Conservation (phyloP, 805 yeast species). For the Diddensiella caesifluorescens region DNA sequence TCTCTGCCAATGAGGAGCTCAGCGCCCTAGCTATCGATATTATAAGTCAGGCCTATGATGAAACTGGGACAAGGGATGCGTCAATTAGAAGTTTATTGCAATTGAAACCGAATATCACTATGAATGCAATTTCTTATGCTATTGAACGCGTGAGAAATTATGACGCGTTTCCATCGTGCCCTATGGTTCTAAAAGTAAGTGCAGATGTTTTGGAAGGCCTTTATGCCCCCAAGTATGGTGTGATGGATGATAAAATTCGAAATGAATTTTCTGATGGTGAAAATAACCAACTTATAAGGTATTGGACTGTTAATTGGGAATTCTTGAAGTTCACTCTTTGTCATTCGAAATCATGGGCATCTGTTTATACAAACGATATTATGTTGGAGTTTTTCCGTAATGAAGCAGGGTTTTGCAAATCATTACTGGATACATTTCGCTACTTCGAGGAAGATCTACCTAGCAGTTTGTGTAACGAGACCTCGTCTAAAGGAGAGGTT, state of each 20-base stretch:
- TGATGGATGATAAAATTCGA: constrained; percentile 33
- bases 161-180: constrained; percentile 63
- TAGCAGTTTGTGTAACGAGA: background rate
- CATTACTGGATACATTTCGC: constrained; percentile 60
- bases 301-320: constrained; percentile 72
- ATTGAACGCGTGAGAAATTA: constrained; percentile 42
- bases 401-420: constrained; percentile 70
- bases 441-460: constrained; percentile 36
- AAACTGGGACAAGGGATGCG: constrained; percentile 73
- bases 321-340: constrained; percentile 64
- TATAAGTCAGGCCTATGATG: constrained; percentile 73
- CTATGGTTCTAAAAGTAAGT: constrained; percentile 64
- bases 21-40: constrained; percentile 69
- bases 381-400: constrained; percentile 82
- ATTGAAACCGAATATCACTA: constrained; percentile 39
- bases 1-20: constrained; percentile 52
- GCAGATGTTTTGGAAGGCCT: constrained; percentile 67
- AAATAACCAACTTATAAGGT: constrained; percentile 34
- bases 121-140: constrained; percentile 46
- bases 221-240: constrained; percentile 62
- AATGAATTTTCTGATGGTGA: constrained; percentile 24
- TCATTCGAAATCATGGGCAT: constrained; percentile 73
- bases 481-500: constrained; percentile 25
- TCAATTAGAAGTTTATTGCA: constrained; percentile 55
- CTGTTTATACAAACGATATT: constrained; percentile 46